Base-by-base conservation (phyloP, 2,329 filamentous ascomycete genomes). In the Venturia effusa region DNA sequence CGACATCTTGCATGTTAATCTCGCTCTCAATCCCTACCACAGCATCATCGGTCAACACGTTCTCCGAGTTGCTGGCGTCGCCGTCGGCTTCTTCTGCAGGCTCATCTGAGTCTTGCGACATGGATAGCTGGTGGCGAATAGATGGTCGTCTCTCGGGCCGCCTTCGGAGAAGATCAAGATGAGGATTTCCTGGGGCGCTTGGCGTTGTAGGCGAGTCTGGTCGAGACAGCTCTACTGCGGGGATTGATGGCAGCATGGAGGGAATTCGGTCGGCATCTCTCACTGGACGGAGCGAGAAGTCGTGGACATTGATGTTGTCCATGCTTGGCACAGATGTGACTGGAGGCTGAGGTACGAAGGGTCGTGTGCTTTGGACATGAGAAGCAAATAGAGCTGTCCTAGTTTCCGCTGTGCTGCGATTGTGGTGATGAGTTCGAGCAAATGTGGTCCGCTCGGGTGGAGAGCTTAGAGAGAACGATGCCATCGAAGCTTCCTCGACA, bases 121-220 rank as follows among this genome's bases (percentile, higher is more conserved):
- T 83, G 22, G 93, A 97, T 67, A 88, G 85, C 71, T 96, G 92
- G 71, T 97, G 93, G 65, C 91, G 86, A 69, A 97, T 94, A 0
- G 91, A 92, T 40, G 92, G 91, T 41, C 92, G 84, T 70, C 90
- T 84, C 78, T 65, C 86, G 37, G 45, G 45, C 19, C 27, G 82
- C 79, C 1, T 81, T 81, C 27, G 81, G 65, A 59, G 24, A 5
- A 61, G 59, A 32, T 54, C 51, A 22, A 39, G n/a, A 17, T 64
- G 40, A 41, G 70, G 77, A 61, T 80, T 77, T 32, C 86, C 79
- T 1, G 88, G 85, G 59, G 88, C 88, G 55, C 89, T 81, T 17
- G 92, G 92, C 0, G 92, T 96, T 7, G 90, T 94, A 0, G 92
- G 92, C 15, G 92, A 97, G 64, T 92, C 89, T 10, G 94, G 94